Evolutionary conservation across 495 filamentous ascomycete genomes (phyloP).

Genomic region (Lepidopterella palustris): DNA sequence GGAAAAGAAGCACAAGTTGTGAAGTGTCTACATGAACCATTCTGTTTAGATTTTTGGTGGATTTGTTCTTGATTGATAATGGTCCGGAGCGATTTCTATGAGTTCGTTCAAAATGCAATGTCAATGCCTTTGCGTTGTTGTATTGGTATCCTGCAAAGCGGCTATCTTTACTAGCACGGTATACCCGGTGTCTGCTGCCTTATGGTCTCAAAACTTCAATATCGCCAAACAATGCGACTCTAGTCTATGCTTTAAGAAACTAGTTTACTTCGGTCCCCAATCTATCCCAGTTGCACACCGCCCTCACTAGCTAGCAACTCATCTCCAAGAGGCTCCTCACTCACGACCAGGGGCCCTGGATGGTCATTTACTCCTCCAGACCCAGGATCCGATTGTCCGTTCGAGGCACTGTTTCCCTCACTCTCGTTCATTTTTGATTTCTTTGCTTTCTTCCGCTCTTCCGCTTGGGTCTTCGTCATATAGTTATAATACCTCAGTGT

Average conservation of each 20-base stretch:
- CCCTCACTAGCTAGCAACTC: slow-evolving; percentile 24
- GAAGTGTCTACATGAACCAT: no score
- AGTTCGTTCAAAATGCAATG: not conserved
- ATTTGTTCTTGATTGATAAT: no score
- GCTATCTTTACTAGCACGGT: no score
- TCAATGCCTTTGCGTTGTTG: not conserved
- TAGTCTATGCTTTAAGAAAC: no score
- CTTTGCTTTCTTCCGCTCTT: slow-evolving; percentile 26
- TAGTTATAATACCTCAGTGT: slow-evolving; percentile 23
- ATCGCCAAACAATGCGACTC: no score
- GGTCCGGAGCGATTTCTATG: no score
- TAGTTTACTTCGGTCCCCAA: slow-evolving; percentile 2
- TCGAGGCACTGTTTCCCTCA: not conserved
- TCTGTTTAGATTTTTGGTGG: no score
- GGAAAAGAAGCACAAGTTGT: slow-evolving; percentile 84
- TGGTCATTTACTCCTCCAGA: not conserved
- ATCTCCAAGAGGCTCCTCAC: slow-evolving; percentile 12
- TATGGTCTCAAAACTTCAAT: no score
- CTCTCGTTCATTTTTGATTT: slow-evolving; percentile 8
- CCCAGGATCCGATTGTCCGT: not conserved
- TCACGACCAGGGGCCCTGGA: not conserved
- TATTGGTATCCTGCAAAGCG: no score
- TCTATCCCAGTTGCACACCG: slow-evolving; percentile 19
- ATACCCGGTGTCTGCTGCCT: no score
- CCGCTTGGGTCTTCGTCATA: slow-evolving; percentile 16